phyloP scores from a whole-genome alignment of 2,329 filamentous ascomycete species.

The Metarhizium brunneum region DNA sequence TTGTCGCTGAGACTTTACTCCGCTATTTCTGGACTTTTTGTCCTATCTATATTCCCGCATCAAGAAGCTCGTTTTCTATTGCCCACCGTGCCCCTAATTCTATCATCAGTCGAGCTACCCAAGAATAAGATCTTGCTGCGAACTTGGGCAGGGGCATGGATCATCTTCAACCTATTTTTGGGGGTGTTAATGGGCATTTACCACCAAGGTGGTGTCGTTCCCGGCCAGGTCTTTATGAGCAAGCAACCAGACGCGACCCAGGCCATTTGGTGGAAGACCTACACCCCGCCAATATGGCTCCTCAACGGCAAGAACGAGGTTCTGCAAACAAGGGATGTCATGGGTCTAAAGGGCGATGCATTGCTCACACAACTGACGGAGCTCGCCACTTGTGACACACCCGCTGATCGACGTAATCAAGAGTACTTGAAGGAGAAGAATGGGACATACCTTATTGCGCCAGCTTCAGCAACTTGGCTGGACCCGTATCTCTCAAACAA shows the following conservation, averaged over 20 bases:
- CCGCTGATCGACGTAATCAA: slow-evolving; percentile 42
- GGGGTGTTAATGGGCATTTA: slow-evolving; percentile 71
- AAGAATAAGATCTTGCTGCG: slow-evolving; percentile 38
- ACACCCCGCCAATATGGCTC: slow-evolving; percentile 73
- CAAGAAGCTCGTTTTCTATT: slow-evolving; percentile 74
- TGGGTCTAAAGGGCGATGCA: slow-evolving; percentile 55
- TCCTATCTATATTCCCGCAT: slow-evolving; percentile 67
- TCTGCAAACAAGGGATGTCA: slow-evolving; percentile 62
- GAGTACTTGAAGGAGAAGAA: slow-evolving; percentile 52
- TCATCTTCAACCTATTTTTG: slow-evolving; percentile 58
- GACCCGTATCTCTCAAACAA: slow-evolving; percentile 54
- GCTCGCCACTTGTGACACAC: slow-evolving; percentile 54
- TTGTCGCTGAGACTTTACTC: slow-evolving; percentile 57
- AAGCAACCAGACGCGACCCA: slow-evolving; percentile 59
- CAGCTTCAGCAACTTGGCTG: slow-evolving; percentile 60
- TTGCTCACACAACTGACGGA: slow-evolving; percentile 50
- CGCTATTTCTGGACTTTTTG: slow-evolving; percentile 60
- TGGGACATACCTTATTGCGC: slow-evolving; percentile 64
- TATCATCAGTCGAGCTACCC: slow-evolving; percentile 63
- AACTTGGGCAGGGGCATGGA: slow-evolving; percentile 54
- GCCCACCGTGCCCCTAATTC: slow-evolving; percentile 65
- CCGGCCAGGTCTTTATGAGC: slow-evolving; percentile 66
- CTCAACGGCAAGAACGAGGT: slow-evolving; percentile 67
- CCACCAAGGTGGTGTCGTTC: slow-evolving; percentile 71
- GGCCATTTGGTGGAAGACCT: slow-evolving; percentile 80